Evolutionary conservation across 2,329 filamentous ascomycete genomes (phyloP).

Genomic region (Beauveria sp.): DNA sequence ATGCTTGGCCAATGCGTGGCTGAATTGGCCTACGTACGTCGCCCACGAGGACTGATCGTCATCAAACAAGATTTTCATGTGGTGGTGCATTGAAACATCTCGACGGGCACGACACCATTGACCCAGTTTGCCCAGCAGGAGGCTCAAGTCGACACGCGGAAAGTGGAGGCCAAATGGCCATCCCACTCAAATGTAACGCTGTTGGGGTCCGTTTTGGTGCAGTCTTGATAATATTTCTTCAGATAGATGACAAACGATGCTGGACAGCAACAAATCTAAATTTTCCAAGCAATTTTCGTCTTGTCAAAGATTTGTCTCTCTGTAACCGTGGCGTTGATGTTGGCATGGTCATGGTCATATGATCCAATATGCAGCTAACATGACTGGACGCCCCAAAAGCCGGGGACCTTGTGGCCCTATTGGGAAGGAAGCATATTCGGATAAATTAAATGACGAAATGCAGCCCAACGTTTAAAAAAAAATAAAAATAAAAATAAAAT

Average conservation of each 20-base stretch:
- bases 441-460: conserved; percentile 2
- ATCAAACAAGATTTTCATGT: neutral
- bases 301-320: neutral
- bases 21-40: neutral
- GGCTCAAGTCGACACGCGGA: neutral
- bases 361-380: neutral
- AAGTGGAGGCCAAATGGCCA: conserved; percentile 1
- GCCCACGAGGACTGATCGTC: neutral
- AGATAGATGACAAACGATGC: neutral
- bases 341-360: neutral
- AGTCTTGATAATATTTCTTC: neutral
- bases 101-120: neutral
- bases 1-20: no score
- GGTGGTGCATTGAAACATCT: neutral
- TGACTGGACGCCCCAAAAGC: neutral
- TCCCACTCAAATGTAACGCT: neutral
- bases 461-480: neutral
- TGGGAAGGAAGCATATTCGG: neutral
- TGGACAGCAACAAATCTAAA: no score
- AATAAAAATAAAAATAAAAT: neutral
- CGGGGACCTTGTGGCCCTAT: neutral
- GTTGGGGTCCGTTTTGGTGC: neutral
- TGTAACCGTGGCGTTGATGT: neutral
- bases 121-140: neutral
- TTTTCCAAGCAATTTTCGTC: no score